Evolutionary conservation across 1,139 yeast species (phyloP).

Genomic region (Kurtzmaniella natalensis): DNA sequence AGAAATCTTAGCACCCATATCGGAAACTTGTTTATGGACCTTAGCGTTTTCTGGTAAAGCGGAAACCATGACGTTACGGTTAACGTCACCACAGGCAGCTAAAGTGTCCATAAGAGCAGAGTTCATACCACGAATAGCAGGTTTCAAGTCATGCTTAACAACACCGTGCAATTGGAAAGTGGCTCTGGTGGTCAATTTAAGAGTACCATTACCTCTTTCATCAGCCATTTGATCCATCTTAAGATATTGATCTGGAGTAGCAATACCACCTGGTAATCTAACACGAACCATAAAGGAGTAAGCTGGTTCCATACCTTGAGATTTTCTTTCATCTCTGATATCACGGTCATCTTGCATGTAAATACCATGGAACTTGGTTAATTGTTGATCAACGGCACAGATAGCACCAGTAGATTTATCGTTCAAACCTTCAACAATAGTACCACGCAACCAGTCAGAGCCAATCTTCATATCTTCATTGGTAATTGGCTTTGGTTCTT

Average conservation of each 20-base stretch:
- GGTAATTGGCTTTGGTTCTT: conserved; percentile 93
- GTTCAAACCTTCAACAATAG: conserved; percentile 79
- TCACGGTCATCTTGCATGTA: conserved; percentile 99
- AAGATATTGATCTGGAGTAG: conserved; percentile 86
- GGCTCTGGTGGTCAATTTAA: conserved; percentile 94
- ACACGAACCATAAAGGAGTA: conserved; percentile 95
- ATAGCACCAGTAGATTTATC: conserved; percentile 91
- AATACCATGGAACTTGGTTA: conserved; percentile 96
- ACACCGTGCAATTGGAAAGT: conserved; percentile 97
- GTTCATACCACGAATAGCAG: conserved; percentile 91
- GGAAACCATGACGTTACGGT: conserved; percentile 90
- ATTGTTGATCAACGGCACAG: conserved; percentile 87
- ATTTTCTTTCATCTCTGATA: conserved; percentile 85
- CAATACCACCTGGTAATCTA: conserved; percentile 90
- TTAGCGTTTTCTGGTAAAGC: conserved; percentile 84
- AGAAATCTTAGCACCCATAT: conserved; percentile 61
- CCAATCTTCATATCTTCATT: conserved; percentile 92
- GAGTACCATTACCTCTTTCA: conserved; percentile 84
- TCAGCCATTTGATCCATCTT: conserved; percentile 81
- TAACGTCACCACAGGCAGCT: conserved; percentile 98
- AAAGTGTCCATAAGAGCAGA: conserved; percentile 86
- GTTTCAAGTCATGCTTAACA: conserved; percentile 83
- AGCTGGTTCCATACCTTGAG: conserved; percentile 92
- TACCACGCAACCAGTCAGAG: conserved; percentile 87
- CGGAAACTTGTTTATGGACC: conserved; percentile 71